Evolutionary conservation across 805 yeast genomes (phyloP), one percentile per base, ranked within the genome.

Genomic region (Teunomyces pallodes): DNA sequence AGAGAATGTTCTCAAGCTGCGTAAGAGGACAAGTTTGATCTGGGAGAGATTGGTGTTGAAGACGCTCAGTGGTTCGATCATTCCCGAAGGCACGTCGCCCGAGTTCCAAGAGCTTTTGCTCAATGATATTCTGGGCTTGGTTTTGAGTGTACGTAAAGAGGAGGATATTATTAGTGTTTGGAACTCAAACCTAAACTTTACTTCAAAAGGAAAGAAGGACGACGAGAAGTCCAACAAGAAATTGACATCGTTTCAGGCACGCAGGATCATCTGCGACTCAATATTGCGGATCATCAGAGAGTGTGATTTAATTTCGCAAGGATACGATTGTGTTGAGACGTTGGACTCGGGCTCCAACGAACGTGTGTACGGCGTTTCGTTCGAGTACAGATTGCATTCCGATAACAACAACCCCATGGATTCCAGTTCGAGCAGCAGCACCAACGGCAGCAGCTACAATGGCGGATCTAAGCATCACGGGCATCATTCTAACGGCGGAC

Each of bases 111-210:
- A 70, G 7, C 57, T 66, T n/a, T 55, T 77, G 13, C 60, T 73
- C 52, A 69, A 73, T 51, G 84, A 80, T 59, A 77, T 84, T 16
- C 72, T 77, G 46, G 90, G 90, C 8, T 59, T 83, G 30, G 85
- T 80, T 14, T 69, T 83, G 46, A 77, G 84, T 58, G 77, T 80
- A 12, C 73, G 87, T 42, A 73, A 75, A 31, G 84, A 81, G 51
- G 86, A 81, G 51, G 83, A 80, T 54, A 76, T 81, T 32, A 69
- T 84, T 46, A 70, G 80, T 48, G 70, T 84, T 43, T 84, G 90
- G 90, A 83, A 82, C 64, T 72, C 78, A 16, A 78, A 79, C 56
- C 57, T 71, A 36, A 69, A 70, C 45, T 69, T 70, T 47, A 51
- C 61, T 33, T 58, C 60, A 44, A 50, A 54, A 50, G 54, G 43